These are phyloP conservation scores for Malus hybrid DNA, from an alignment of 331 rosid species.

Conservation along the genomic window DNA sequence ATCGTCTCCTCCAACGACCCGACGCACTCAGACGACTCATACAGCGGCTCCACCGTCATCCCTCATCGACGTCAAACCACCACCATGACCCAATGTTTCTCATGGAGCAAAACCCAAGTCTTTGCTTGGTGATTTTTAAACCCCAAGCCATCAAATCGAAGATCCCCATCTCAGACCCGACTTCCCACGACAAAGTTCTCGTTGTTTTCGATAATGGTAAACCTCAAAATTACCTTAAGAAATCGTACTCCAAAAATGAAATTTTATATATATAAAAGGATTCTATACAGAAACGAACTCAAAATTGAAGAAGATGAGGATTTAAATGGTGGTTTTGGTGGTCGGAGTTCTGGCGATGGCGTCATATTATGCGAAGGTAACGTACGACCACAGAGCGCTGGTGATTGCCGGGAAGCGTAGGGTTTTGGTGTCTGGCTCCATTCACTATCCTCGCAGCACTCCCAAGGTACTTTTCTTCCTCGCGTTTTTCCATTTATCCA, in stretches of 20 bases:
- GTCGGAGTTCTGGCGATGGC: slow-evolving; percentile 28
- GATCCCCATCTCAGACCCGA: no score
- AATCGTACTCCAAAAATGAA: not conserved
- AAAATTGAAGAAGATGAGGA: slow-evolving; percentile 7
- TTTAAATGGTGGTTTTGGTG: slow-evolving; percentile 23
- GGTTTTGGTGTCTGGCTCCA: slow-evolving; percentile 74
- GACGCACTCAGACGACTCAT: no score
- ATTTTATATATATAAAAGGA: not conserved
- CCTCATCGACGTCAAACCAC: no score
- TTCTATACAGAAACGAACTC: not conserved
- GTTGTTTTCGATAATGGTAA: no score
- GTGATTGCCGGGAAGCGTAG: slow-evolving; percentile 67
- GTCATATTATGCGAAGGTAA: slow-evolving; percentile 48
- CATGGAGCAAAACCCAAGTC: no score
- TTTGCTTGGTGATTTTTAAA: no score
- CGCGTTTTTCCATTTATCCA: not conserved
- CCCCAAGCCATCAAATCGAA: no score
- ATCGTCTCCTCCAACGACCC: no score
- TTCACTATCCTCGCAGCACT: slow-evolving; percentile 94
- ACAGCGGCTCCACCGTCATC: no score
- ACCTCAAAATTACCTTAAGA: not conserved
- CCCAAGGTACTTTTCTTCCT: slow-evolving; percentile 47
- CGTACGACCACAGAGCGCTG: slow-evolving; percentile 32
- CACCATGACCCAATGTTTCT: no score
- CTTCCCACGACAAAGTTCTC: no score